Conservation (phyloP, 2,329 filamentous ascomycete species). For the Colletotrichum salicis region DNA sequence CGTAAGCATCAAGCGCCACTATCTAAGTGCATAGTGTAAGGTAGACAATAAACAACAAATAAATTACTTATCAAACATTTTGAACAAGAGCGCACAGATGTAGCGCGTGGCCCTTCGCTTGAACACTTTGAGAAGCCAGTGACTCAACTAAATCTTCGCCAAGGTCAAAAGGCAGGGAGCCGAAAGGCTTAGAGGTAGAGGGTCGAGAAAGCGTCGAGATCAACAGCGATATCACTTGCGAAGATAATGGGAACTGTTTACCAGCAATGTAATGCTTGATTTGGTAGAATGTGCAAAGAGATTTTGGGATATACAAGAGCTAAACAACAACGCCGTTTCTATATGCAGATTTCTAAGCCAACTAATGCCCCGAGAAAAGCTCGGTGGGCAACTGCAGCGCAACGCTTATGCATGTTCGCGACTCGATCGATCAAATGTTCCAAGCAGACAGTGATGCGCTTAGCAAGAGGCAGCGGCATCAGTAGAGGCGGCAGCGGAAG, state of each 20-base stretch:
- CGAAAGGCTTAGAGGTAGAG: neutral
- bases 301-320: neutral
- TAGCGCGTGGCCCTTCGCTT: no score
- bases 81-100: no score
- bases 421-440: neutral
- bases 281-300: neutral
- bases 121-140: no score
- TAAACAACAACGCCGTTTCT: neutral
- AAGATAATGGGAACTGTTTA: neutral
- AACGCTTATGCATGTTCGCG: conserved; percentile 7
- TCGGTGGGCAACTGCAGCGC: neutral
- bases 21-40: no score
- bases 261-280: neutral
- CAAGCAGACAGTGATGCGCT: neutral
- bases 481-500: neutral
- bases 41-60: no score
- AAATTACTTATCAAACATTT: no score
- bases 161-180: no score
- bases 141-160: no score
- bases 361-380: neutral
- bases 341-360: neutral
- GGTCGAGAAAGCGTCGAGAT: neutral
- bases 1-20: no score
- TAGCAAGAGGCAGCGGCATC: neutral
- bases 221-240: neutral